Conservation (phyloP, 2,329 filamentous ascomycete species). For the Ilyonectria sp. region DNA sequence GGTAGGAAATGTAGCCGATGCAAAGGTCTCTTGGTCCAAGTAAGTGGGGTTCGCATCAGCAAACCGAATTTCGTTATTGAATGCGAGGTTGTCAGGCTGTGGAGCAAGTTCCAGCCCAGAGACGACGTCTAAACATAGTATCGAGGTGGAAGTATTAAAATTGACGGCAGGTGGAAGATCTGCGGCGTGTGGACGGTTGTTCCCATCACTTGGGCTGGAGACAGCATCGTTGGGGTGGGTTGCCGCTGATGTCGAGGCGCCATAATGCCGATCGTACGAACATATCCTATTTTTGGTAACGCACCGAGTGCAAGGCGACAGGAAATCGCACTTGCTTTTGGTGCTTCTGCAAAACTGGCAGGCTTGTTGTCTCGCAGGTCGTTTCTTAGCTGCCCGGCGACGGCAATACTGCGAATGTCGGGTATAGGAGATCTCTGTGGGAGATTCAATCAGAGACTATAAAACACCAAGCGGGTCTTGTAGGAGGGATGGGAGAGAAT, state of each 20-base stretch:
- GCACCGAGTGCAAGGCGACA: constrained; percentile 6
- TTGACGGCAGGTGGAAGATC: background rate
- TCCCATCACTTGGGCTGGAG: background rate
- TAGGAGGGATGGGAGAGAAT: background rate
- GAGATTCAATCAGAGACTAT: background rate
- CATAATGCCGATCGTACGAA: background rate
- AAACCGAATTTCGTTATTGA: no score
- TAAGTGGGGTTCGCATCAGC: no score
- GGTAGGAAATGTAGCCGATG: background rate
- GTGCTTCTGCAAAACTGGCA: constrained; percentile 11
- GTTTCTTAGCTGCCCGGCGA: constrained; percentile 7
- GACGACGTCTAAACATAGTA: background rate
- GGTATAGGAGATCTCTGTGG: background rate
- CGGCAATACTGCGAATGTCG: constrained; percentile 16
- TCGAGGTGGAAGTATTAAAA: background rate
- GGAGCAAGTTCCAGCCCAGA: background rate
- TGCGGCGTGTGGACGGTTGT: background rate
- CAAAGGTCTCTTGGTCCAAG: background rate
- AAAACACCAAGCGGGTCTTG: background rate
- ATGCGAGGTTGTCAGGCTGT: background rate
- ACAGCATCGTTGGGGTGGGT: no score
- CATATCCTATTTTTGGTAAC: background rate
- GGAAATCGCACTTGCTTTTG: constrained; percentile 23
- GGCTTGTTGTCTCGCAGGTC: constrained; percentile 1
- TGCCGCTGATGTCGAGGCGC: background rate